Evolutionary conservation across 768 basidiomycete genomes (phyloP).

Genomic region (Hirschioporus abietinus): DNA sequence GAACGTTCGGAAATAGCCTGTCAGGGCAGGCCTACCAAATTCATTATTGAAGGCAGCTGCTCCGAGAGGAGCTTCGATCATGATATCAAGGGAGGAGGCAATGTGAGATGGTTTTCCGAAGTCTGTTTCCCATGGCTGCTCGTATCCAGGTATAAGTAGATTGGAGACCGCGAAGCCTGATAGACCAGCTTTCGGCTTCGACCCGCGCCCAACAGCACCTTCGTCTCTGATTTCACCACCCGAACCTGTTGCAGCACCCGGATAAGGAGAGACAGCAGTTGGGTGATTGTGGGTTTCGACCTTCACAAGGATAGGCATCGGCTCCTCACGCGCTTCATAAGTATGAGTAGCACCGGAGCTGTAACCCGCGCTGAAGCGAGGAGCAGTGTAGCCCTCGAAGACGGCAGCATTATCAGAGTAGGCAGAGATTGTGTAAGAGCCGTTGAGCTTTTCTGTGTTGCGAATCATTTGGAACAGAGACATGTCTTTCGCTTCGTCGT

Average conservation of each 20-base stretch:
- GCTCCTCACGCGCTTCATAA: conserved; percentile 59
- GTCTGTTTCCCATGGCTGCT: conserved; percentile 94
- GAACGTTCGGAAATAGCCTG: conserved; percentile 96
- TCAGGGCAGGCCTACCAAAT: conserved; percentile 88
- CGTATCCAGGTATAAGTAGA: conserved; percentile 84
- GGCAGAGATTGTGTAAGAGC: conserved; percentile 83
- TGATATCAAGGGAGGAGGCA: conserved; percentile 91
- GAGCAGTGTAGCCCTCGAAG: conserved; percentile 67
- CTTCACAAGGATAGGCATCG: conserved; percentile 89
- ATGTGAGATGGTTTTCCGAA: conserved; percentile 90
- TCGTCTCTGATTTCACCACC: conserved; percentile 99
- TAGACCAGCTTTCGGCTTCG: conserved; percentile 93
- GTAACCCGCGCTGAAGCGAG: conserved; percentile 54
- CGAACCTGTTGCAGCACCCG: conserved; percentile 97
- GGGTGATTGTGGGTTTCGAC: conserved; percentile 99
- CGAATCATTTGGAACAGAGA: conserved; percentile 97
- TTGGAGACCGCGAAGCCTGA: conserved; percentile 92
- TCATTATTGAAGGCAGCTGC: conserved; percentile 98
- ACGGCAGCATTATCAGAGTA: conserved; percentile 99
- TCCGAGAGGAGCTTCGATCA: conserved; percentile 93
- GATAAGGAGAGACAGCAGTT: conserved; percentile 95
- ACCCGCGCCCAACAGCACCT: conserved; percentile 91
- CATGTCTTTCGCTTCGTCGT: conserved; percentile 53
- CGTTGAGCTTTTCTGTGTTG: conserved; percentile 80
- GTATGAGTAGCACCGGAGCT: conserved; percentile 30